These are phyloP conservation scores for Punctularia strigosozonata DNA, from an alignment of 768 basidiomycete species.

Conservation along the genomic window DNA sequence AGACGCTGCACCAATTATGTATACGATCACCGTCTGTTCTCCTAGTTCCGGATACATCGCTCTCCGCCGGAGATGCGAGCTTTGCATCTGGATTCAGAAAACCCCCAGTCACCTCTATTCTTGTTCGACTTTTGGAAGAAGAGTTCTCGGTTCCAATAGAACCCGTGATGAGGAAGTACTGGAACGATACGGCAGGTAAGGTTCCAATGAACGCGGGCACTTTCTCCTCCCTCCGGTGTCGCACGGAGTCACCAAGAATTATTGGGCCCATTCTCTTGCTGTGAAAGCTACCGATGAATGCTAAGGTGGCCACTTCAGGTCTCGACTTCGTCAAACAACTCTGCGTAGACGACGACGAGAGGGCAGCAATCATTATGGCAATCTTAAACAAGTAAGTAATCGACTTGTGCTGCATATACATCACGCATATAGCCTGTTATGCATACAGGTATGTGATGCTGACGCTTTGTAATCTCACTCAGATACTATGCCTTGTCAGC, in stretches of 20 bases:
- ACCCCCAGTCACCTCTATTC: constrained; percentile 37
- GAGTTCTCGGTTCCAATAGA: constrained; percentile 60
- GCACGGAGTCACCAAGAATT: too few relatives aligned
- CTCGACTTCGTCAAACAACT: constrained; percentile 71
- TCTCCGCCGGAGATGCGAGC: constrained; percentile 43
- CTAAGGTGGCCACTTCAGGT: too few relatives aligned
- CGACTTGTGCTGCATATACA: constrained; percentile 29
- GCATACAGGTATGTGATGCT: constrained; percentile 6
- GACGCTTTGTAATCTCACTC: neutral
- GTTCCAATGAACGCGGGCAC: too few relatives aligned
- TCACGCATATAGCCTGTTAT: neutral
- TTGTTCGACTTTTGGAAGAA: constrained; percentile 66
- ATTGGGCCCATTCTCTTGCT: too few relatives aligned
- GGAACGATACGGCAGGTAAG: constrained; percentile 74
- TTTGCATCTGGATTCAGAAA: constrained; percentile 32
- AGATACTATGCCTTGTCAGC: constrained; percentile 90
- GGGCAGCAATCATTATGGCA: constrained; percentile 68
- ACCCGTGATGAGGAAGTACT: constrained; percentile 66
- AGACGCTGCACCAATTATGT: constrained; percentile 80
- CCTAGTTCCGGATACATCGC: constrained; percentile 74
- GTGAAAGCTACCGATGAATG: too few relatives aligned
- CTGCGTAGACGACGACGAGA: constrained; percentile 70
- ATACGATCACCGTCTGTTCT: constrained; percentile 59
- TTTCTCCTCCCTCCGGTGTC: too few relatives aligned
- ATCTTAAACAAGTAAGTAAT: constrained; percentile 71